Conservation (phyloP, 75 land plant genomes). For the Cryptomeria japonica region DNA sequence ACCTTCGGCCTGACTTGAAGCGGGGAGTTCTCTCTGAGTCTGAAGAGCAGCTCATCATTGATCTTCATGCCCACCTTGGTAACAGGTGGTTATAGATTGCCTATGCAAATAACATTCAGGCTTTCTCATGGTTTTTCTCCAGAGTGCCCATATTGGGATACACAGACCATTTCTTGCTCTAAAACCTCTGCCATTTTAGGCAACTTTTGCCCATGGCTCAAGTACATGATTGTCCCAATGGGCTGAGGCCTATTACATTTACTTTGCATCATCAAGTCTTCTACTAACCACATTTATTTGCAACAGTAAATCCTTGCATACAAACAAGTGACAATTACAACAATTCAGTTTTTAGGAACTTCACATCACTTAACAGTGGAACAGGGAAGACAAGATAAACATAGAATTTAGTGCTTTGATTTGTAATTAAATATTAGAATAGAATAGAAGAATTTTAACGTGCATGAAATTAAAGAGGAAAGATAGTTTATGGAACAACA, state of each 20-base stretch:
- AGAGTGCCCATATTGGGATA: no score
- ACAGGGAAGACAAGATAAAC: background rate
- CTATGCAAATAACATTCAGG: no score
- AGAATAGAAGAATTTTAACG: no score
- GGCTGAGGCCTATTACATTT: no score
- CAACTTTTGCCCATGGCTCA: no score
- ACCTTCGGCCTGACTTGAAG: slow-evolving; percentile 75
- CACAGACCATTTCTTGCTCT: no score
- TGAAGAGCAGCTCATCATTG: slow-evolving; percentile 76
- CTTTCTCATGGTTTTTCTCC: no score
- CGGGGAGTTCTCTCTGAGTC: slow-evolving; percentile 62
- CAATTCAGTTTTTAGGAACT: background rate
- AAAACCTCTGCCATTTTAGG: no score
- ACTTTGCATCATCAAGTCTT: background rate
- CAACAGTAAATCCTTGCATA: no score
- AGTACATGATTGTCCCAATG: no score
- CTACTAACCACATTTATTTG: background rate
- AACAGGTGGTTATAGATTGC: slow-evolving; percentile 42
- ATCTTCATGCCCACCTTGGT: slow-evolving; percentile 77
- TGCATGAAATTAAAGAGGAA: no score
- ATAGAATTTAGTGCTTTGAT: background rate
- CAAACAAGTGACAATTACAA: background rate
- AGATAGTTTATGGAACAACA: no score
- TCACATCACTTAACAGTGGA: background rate
- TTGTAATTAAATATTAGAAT: background rate